Evolutionary conservation across 2,329 filamentous ascomycete species (phyloP).

Genomic region (Colletotrichum tabaci): DNA sequence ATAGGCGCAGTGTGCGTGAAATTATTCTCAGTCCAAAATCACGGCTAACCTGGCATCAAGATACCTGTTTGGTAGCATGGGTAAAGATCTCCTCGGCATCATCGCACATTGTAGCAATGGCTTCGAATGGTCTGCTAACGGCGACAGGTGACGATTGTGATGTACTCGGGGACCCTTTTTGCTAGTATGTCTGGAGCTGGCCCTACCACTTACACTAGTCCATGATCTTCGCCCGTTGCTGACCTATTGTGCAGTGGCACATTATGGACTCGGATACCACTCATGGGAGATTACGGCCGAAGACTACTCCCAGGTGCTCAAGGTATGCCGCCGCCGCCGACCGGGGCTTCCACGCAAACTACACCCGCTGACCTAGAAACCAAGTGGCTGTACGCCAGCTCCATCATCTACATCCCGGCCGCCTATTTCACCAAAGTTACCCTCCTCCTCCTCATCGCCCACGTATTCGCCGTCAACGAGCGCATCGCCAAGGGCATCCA

Average conservation of each 20-base stretch:
- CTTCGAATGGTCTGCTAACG: background rate
- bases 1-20: background rate
- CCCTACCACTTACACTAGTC: background rate
- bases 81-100: background rate
- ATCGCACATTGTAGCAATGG: background rate
- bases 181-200: background rate
- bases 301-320: conserved; percentile 36
- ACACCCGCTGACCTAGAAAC: background rate
- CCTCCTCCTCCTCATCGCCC: conserved; percentile 49
- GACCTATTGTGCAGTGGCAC: conserved; percentile 38
- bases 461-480: conserved; percentile 48
- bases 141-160: background rate
- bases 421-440: conserved; percentile 50
- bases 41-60: conserved; percentile 7
- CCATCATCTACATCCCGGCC: conserved; percentile 48
- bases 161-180: conserved; percentile 7
- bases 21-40: background rate
- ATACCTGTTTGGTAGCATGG: conserved; percentile 16
- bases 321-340: conserved; percentile 14
- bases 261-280: conserved; percentile 44
- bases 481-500: conserved; percentile 46
- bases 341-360: background rate
- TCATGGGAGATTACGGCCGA: conserved; percentile 43
- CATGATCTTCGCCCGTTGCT: conserved; percentile 31
- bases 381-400: conserved; percentile 47